These are phyloP conservation scores for Priceomyces melissophilus DNA, from an alignment of 805 yeast species.

Conservation along the genomic window DNA sequence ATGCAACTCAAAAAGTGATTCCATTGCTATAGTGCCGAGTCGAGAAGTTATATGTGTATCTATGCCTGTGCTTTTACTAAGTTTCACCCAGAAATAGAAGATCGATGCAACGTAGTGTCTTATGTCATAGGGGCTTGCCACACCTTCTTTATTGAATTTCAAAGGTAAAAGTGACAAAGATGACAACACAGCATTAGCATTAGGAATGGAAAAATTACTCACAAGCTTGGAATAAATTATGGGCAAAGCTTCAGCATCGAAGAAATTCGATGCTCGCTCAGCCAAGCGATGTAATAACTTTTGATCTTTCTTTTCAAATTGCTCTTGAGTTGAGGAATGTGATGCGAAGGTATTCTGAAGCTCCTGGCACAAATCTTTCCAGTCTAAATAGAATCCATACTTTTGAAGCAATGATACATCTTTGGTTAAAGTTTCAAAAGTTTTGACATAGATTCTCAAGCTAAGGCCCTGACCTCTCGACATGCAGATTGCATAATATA, in stretches of 20 bases:
- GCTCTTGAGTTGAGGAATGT: conserved; percentile 44
- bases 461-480: conserved; percentile 69
- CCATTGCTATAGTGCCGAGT: conserved; percentile 57
- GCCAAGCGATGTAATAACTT: conserved; percentile 51
- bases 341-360: conserved; percentile 29
- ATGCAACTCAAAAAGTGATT: conserved; percentile 35
- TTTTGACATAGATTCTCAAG: conserved; percentile 55
- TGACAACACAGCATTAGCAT: conserved; percentile 49
- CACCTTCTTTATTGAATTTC: conserved; percentile 28
- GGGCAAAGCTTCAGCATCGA: conserved; percentile 46
- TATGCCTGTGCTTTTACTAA: conserved; percentile 44
- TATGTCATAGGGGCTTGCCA: conserved; percentile 30
- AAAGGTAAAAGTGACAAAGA: conserved; percentile 56
- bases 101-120: conserved; percentile 61
- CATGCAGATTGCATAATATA: conserved; percentile 68
- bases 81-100: conserved; percentile 68
- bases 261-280: conserved; percentile 52
- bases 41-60: conserved; percentile 67
- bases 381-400: conserved; percentile 46
- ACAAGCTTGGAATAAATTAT: conserved; percentile 49
- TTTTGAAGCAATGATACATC: conserved; percentile 39
- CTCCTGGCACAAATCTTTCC: conserved; percentile 45
- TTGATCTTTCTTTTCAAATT: conserved; percentile 46
- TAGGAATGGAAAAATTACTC: conserved; percentile 50
- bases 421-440: conserved; percentile 57